A percentile compares a stretch with the other conserved stretches of the same genome.
Conservation (phyloP, 2,329 filamentous ascomycete genomes). For the Cercospora brassicicola region DNA sequence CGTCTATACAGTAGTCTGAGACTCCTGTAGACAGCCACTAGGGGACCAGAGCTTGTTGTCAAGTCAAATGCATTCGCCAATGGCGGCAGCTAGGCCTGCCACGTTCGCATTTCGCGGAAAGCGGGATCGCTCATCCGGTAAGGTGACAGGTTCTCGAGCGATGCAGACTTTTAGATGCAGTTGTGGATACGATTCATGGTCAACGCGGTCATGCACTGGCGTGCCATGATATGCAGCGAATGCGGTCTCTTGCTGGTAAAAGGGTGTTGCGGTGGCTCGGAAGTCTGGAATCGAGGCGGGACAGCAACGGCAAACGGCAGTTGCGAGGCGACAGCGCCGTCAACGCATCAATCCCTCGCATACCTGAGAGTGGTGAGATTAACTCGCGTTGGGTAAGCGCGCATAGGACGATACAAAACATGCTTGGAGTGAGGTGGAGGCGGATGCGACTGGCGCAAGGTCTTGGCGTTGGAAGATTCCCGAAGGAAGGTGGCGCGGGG, state of each 20-base stretch:
- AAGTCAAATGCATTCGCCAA: neutral
- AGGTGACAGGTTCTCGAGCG: neutral
- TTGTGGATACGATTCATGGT: conserved; percentile 5
- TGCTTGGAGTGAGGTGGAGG: neutral
- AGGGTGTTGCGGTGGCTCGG: neutral
- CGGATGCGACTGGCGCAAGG: neutral
- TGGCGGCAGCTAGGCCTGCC: neutral
- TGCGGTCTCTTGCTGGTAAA: neutral
- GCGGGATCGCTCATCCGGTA: neutral
- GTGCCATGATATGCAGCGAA: neutral
- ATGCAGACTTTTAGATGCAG: neutral
- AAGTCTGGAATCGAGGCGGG: neutral
- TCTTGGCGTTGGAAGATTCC: neutral
- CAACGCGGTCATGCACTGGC: conserved; percentile 3
- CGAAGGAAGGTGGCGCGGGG: conserved; percentile 6
- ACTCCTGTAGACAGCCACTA: conserved; percentile 2
- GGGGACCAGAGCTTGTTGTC: neutral
- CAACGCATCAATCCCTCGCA: neutral
- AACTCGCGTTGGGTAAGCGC: neutral
- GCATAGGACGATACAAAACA: neutral
- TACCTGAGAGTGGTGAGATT: neutral
- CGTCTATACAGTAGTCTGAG: neutral
- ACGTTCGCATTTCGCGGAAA: neutral
- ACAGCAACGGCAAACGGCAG: neutral
- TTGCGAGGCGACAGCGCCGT: neutral